Base-by-base conservation (phyloP, 345 rosid genomes). In the Barbarea vulgaris region DNA sequence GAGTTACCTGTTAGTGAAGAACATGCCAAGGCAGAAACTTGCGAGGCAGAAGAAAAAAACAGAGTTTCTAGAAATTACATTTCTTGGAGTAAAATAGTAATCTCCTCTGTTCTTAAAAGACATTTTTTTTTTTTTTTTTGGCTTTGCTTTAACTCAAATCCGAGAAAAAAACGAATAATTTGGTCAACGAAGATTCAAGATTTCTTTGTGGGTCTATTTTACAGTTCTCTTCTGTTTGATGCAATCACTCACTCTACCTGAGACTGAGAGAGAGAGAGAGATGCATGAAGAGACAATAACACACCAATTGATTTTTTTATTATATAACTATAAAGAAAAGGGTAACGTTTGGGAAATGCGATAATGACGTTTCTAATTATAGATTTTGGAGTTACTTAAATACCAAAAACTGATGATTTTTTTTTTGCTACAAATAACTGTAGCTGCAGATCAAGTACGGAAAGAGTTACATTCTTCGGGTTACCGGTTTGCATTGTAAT, bases 1-100 rank as follows among this genome's bases (percentile, higher is more conserved):
- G 24, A 18, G 7, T 22, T 72, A 88, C 98, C 96, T 86, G 77
- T 88, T 89, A 39, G 89, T 87, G 96, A 93, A 88, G 84, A 89
- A 73, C 87, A 86, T 81, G 70, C 96, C 98, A 9, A 87, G 83
- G 56, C 84, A 84, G 84, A 93, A 93, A 83, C 96, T 84, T 36
- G 83, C 50, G 71, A 88, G 48, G 71, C 91, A 93, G 69, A 93
- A 87, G 51, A 89, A 68, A 79, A 88, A 28, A 27, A 85, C 69
- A 88, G 70, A 81, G n/a, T 86, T 88, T 78, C 89, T 84, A 9
- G 88, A 64, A 25, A 83, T 17, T 24, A 76, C 83, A 66, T 72
- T 82, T 75, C 81, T 91, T 33, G 87, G 56, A 75, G 50, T 67
- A 42, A 61, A 66, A 33, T 63, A 46, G 76, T 33, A 30, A 44